Conservation (phyloP, 2,329 filamentous ascomycete genomes). For the Botrytis fabae region DNA sequence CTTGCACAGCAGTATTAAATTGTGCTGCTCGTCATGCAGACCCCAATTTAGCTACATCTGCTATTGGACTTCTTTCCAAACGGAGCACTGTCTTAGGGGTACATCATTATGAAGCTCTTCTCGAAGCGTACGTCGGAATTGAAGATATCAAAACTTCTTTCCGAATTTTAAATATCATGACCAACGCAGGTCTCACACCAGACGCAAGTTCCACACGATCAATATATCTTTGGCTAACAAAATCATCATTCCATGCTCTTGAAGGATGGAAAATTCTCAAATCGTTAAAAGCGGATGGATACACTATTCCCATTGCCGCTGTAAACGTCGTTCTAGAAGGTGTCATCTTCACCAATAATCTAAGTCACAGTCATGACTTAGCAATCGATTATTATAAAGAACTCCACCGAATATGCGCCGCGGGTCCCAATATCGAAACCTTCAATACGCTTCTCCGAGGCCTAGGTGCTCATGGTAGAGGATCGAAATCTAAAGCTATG, state of each 20-base stretch:
- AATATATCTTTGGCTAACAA: slow-evolving; percentile 58
- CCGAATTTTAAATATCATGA: slow-evolving; percentile 72
- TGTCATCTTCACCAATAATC: slow-evolving; percentile 38
- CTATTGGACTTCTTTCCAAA: slow-evolving; percentile 64
- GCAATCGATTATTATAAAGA: slow-evolving; percentile 63
- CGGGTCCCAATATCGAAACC: slow-evolving; percentile 51
- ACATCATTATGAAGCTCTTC: slow-evolving; percentile 77
- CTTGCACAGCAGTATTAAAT: slow-evolving; percentile 68
- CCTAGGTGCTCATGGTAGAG: slow-evolving; percentile 29
- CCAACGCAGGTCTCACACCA: slow-evolving; percentile 58
- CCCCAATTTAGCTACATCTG: slow-evolving; percentile 65
- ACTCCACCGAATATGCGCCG: slow-evolving; percentile 52
- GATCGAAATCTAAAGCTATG: slow-evolving; percentile 56
- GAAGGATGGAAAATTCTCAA: slow-evolving; percentile 59
- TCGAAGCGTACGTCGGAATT: slow-evolving; percentile 65
- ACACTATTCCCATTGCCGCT: slow-evolving; percentile 52
- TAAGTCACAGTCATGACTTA: slow-evolving; percentile 44
- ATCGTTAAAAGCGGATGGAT: slow-evolving; percentile 50
- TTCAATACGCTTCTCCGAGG: slow-evolving; percentile 61
- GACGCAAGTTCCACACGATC: slow-evolving; percentile 61
- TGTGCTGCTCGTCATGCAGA: slow-evolving; percentile 71
- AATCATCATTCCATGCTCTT: slow-evolving; percentile 46
- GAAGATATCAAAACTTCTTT: slow-evolving; percentile 67
- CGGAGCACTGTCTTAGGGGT: slow-evolving; percentile 58
- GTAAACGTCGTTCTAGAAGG: slow-evolving; percentile 47